Conservation (phyloP, 441 rosid genomes). For the Pelargonium myrrhifolium region DNA sequence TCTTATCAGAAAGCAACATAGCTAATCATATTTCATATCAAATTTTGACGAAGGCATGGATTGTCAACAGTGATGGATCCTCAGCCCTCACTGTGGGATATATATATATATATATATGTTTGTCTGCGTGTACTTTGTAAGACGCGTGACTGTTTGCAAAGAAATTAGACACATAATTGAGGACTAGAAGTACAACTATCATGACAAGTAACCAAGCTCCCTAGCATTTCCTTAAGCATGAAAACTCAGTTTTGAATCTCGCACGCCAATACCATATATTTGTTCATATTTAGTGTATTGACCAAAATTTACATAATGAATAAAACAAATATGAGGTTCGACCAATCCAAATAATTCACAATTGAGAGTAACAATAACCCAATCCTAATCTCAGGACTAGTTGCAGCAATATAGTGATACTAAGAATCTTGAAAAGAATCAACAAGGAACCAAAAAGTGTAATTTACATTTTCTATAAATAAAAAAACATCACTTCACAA, state of each 20-base stretch:
- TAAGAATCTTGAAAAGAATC: conserved; percentile 4
- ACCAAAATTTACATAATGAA: neutral
- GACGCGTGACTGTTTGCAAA: neutral
- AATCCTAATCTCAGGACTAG: neutral
- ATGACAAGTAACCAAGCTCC: neutral
- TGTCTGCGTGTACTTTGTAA: no score
- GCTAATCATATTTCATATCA: neutral
- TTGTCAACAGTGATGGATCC: neutral
- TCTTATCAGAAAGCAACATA: neutral
- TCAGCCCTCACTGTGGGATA: no score
- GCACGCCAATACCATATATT: neutral
- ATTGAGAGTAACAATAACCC: neutral
- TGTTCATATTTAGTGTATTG: neutral
- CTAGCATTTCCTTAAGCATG: neutral
- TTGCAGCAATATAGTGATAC: conserved; percentile 2
- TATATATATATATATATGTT: no score
- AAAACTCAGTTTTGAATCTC: conserved; percentile 1
- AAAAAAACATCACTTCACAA: neutral
- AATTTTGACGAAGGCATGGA: neutral
- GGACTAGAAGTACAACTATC: neutral
- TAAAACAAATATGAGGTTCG: neutral
- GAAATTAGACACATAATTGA: neutral
- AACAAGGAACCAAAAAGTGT: neutral
- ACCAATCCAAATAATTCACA: neutral
- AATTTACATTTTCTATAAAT: neutral